Conservation (phyloP, 805 yeast genomes). For the Lipomyces lipofer region DNA sequence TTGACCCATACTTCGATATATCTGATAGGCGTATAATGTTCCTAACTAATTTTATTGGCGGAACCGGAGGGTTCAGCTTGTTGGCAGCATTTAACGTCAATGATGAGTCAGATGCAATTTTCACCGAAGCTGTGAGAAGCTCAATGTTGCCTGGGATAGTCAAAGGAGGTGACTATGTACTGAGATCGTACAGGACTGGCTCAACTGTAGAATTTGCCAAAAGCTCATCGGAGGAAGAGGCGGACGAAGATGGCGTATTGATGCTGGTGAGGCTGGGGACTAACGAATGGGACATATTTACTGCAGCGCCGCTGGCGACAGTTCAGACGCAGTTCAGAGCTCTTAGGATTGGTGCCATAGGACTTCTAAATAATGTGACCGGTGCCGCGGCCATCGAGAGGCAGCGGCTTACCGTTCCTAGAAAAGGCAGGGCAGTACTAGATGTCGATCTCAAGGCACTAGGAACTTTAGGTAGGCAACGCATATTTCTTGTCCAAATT, state of each 20-base stretch:
- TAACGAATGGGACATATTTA: slow-evolving; percentile 28
- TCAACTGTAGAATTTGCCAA: slow-evolving; percentile 15
- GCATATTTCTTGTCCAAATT: no score
- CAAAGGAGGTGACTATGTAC: slow-evolving; percentile 18
- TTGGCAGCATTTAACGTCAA: slow-evolving; percentile 27
- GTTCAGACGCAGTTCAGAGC: slow-evolving; percentile 14
- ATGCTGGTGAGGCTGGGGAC: slow-evolving; percentile 18
- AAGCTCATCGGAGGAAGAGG: slow-evolving; percentile 2
- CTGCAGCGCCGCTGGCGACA: slow-evolving; percentile 29
- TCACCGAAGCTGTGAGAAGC: slow-evolving; percentile 13
- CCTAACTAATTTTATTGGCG: slow-evolving; percentile 24
- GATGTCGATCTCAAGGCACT: slow-evolving; percentile 27
- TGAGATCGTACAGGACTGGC: slow-evolving; percentile 24
- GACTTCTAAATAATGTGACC: slow-evolving; percentile 19
- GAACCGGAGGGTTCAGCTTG: slow-evolving; percentile 29
- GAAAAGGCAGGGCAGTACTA: slow-evolving; percentile 20
- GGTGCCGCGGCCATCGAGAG: slow-evolving; percentile 28
- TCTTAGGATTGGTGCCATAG: slow-evolving; percentile 24
- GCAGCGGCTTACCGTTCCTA: slow-evolving; percentile 24
- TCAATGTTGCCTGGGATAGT: slow-evolving; percentile 26
- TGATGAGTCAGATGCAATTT: slow-evolving; percentile 8
- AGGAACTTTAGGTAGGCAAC: slow-evolving; percentile 16
- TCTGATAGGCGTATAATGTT: slow-evolving; percentile 18
- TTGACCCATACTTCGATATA: slow-evolving; percentile 26
- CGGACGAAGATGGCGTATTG: slow-evolving; percentile 7